phyloP scores from a whole-genome alignment of 495 filamentous ascomycete species.

The Aspergillus indologenus region DNA sequence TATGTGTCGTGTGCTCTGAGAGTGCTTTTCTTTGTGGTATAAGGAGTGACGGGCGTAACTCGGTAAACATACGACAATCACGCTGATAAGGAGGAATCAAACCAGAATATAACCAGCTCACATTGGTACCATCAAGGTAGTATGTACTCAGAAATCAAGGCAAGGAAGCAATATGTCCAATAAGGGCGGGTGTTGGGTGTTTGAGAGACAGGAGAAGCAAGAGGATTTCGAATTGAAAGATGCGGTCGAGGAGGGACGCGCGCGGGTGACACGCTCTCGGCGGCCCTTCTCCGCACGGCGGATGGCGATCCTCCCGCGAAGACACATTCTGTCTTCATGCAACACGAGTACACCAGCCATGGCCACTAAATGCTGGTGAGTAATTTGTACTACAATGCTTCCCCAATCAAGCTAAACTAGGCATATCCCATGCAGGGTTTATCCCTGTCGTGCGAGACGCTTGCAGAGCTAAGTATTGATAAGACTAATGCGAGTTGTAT shows the following conservation, averaged over 20 bases:
- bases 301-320: background rate
- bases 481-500: background rate
- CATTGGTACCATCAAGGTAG: background rate
- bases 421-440: background rate
- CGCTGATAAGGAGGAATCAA: background rate
- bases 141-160: background rate
- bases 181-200: background rate
- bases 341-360: background rate
- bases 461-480: background rate
- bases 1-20: background rate
- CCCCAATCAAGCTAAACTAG: background rate
- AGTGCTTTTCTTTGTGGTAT: background rate
- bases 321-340: background rate
- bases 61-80: background rate
- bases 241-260: constrained; percentile 5
- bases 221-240: background rate
- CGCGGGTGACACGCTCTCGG: constrained; percentile 15
- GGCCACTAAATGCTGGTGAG: background rate
- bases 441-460: background rate
- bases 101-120: background rate
- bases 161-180: background rate
- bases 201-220: background rate
- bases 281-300: constrained; percentile 13
- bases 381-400: background rate
- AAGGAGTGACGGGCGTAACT: background rate